These are phyloP conservation scores for Penicillium sp. DNA, from an alignment of 2,329 filamentous ascomycete species.

Conservation along the genomic window DNA sequence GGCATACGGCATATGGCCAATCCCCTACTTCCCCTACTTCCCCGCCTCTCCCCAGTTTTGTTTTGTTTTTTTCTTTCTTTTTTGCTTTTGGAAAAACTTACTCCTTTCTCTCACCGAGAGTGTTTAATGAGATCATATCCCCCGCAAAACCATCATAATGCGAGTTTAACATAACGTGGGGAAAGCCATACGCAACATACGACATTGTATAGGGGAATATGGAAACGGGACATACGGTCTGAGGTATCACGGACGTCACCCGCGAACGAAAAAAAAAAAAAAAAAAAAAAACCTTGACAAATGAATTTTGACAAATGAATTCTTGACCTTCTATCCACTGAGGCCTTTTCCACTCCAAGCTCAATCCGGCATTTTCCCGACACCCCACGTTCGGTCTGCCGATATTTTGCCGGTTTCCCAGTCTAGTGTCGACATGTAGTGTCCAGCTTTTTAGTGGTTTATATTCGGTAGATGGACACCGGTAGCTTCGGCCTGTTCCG, in stretches of 20 bases:
- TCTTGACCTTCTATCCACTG: not conserved
- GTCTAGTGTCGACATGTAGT: not conserved
- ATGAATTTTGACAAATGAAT: conserved; percentile 10
- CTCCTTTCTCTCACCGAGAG: conserved; percentile 9
- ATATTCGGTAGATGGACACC: conserved; percentile 6
- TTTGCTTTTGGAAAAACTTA: not conserved
- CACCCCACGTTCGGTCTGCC: conserved; percentile 8
- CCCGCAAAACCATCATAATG: not conserved
- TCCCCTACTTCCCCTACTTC: not conserved
- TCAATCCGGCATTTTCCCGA: not conserved
- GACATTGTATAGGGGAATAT: not conserved
- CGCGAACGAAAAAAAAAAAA: not conserved
- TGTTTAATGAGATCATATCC: conserved; percentile 1
- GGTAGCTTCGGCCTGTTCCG: conserved; percentile 10
- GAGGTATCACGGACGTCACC: not conserved
- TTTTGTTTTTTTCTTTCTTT: no score
- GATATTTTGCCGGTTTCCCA: not conserved
- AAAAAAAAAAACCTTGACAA: conserved; percentile 2
- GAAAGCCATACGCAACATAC: not conserved
- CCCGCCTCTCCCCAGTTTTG: conserved; percentile 10
- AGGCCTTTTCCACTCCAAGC: not conserved
- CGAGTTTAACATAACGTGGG: not conserved
- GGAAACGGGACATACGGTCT: not conserved
- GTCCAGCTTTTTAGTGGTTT: not conserved
- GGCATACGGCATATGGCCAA: not conserved